These are phyloP conservation scores for Posidonia australis DNA, from an alignment of 106 monocot species.

Conservation along the genomic window DNA sequence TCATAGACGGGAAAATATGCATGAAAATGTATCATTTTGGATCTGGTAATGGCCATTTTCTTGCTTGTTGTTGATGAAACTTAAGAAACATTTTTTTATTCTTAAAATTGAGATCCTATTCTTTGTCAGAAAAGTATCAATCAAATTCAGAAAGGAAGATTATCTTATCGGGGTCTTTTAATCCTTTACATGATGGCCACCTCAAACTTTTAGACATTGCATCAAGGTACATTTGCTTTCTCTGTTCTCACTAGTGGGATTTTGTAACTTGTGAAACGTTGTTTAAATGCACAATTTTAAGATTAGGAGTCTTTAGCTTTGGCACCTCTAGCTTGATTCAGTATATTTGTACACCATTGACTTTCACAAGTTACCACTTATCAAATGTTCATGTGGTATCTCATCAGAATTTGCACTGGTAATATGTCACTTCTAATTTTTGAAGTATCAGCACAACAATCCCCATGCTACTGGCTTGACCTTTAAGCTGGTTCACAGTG, in stretches of 20 bases:
- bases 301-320: too few species aligned
- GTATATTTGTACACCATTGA: too few species aligned
- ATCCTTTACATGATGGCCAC: constrained; percentile 95
- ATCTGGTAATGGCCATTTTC: constrained; percentile 21
- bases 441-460: too few species aligned
- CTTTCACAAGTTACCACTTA: too few species aligned
- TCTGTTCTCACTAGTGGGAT: background rate
- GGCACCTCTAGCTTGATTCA: too few species aligned
- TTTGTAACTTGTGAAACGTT: background rate
- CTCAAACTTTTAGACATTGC: constrained; percentile 77
- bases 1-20: constrained; percentile 79
- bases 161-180: constrained; percentile 91
- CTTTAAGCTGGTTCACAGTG: too few species aligned
- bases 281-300: background rate
- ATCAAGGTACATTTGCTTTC: constrained; percentile 38
- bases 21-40: constrained; percentile 80
- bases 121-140: constrained; percentile 28
- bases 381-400: too few species aligned
- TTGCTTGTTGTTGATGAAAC: background rate
- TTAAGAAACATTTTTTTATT: background rate
- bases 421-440: too few species aligned
- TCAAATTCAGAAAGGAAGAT: constrained; percentile 58
- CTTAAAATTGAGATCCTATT: background rate
- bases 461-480: too few species aligned
- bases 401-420: too few species aligned